A percentile compares a stretch with the other conserved stretches of the same genome.
Conservation (phyloP, 306 rosid species). For the Datisca glomerata region DNA sequence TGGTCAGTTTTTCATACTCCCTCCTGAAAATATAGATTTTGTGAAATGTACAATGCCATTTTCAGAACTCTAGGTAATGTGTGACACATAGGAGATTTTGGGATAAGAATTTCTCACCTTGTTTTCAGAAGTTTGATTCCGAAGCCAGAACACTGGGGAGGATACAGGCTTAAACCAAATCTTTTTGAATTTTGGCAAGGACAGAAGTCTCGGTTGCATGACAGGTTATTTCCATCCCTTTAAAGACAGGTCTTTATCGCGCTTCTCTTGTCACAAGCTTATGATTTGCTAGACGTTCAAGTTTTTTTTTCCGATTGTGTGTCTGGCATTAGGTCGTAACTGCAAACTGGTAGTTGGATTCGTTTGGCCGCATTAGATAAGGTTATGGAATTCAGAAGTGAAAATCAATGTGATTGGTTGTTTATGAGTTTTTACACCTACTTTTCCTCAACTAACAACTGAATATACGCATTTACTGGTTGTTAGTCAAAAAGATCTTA, state of each 20-base stretch:
- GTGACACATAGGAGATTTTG: neutral
- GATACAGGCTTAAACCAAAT: slow-evolving; percentile 79
- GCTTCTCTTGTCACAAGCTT: no score
- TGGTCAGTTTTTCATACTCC: neutral
- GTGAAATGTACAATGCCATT: neutral
- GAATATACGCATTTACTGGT: no score
- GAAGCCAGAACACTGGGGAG: slow-evolving; percentile 90
- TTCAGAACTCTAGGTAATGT: neutral
- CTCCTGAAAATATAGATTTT: neutral
- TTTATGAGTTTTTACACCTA: no score
- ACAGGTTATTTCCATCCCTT: slow-evolving; percentile 80
- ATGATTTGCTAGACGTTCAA: no score
- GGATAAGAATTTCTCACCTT: slow-evolving; percentile 15
- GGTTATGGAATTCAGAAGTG: no score
- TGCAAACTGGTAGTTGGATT: no score
- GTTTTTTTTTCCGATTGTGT: no score
- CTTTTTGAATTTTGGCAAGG: slow-evolving; percentile 97
- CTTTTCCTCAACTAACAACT: no score
- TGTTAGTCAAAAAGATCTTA: no score
- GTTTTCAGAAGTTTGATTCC: slow-evolving; percentile 75
- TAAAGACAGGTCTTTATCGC: slow-evolving; percentile 33
- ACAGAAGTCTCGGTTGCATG: slow-evolving; percentile 89
- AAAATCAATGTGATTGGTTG: no score
- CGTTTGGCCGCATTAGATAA: no score
- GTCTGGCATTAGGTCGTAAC: no score